These are phyloP conservation scores for Sporothrix luriei DNA, from an alignment of 2,329 filamentous ascomycete species.

Conservation along the genomic window DNA sequence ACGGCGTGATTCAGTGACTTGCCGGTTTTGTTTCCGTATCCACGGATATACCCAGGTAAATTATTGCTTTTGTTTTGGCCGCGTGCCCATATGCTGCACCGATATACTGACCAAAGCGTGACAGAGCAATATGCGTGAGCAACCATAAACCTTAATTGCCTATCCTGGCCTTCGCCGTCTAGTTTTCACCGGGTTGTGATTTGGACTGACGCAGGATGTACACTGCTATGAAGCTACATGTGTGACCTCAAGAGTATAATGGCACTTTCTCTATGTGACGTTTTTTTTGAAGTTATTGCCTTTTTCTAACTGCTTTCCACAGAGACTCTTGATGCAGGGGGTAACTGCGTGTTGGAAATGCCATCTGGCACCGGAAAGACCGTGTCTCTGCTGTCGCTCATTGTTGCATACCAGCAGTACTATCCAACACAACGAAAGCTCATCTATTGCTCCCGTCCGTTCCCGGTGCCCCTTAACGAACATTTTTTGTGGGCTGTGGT, in stretches of 20 bases:
- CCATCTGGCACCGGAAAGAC: constrained; percentile 98
- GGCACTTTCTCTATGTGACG: neutral
- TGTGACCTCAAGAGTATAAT: constrained; percentile 58
- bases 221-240: constrained; percentile 52
- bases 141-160: neutral
- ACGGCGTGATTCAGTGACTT: constrained; percentile 49
- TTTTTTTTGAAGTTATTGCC: no score
- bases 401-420: constrained; percentile 93
- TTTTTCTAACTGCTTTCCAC: constrained; percentile 27
- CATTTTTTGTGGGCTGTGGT: neutral
- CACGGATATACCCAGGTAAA: constrained; percentile 53
- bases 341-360: constrained; percentile 98
- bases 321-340: constrained; percentile 86
- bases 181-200: neutral
- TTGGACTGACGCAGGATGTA: constrained; percentile 10
- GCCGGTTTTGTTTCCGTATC: constrained; percentile 61
- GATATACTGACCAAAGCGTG: neutral
- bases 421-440: constrained; percentile 93
- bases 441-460: constrained; percentile 89
- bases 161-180: neutral
- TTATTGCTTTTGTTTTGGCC: neutral
- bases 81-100: no score
- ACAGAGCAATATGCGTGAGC: constrained; percentile 57
- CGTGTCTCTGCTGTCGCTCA: constrained; percentile 89
- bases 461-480: neutral